phyloP scores from a whole-genome alignment of 805 yeast genomes.

The Kockiozyma suomiensis region DNA sequence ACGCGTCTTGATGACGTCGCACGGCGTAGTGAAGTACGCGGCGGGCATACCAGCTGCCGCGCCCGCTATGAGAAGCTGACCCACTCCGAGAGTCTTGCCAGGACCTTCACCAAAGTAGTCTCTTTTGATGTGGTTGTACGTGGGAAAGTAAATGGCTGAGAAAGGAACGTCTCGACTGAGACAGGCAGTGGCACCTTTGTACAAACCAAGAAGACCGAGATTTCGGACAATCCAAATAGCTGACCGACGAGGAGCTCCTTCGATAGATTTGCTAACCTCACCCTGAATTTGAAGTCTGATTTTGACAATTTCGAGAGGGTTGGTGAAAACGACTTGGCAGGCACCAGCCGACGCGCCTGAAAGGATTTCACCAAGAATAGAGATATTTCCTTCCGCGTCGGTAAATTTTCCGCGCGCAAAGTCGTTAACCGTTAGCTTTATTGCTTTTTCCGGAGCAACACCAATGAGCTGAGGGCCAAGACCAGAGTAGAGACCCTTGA shows the following conservation, averaged over 20 bases:
- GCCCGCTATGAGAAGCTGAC: conserved; percentile 86
- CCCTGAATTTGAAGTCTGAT: conserved; percentile 95
- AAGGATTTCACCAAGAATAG: conserved; percentile 65
- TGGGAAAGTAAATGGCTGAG: conserved; percentile 95
- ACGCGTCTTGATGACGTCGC: conserved; percentile 95
- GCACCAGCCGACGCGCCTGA: conserved; percentile 97
- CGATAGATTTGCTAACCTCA: conserved; percentile 51
- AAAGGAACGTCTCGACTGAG: conserved; percentile 93
- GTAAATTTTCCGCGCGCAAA: conserved; percentile 74
- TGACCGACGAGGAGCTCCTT: conserved; percentile 48
- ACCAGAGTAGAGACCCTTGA: conserved; percentile 87
- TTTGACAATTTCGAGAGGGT: conserved; percentile 94
- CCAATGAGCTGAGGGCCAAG: conserved; percentile 92
- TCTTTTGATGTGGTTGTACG: conserved; percentile 90
- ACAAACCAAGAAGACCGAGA: conserved; percentile 81
- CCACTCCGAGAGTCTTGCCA: conserved; percentile 65
- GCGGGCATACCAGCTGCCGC: conserved; percentile 98
- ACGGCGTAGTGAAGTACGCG: conserved; percentile 94
- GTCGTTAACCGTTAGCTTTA: conserved; percentile 92
- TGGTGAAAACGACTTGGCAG: conserved; percentile 93
- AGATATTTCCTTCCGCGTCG: conserved; percentile 53
- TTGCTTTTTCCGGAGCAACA: conserved; percentile 98
- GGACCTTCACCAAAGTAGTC: conserved; percentile 84
- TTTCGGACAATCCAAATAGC: conserved; percentile 75
- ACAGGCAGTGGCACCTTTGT: conserved; percentile 91